Base-by-base conservation (phyloP, 768 basidiomycete species). In the Boletellus ananiceps region DNA sequence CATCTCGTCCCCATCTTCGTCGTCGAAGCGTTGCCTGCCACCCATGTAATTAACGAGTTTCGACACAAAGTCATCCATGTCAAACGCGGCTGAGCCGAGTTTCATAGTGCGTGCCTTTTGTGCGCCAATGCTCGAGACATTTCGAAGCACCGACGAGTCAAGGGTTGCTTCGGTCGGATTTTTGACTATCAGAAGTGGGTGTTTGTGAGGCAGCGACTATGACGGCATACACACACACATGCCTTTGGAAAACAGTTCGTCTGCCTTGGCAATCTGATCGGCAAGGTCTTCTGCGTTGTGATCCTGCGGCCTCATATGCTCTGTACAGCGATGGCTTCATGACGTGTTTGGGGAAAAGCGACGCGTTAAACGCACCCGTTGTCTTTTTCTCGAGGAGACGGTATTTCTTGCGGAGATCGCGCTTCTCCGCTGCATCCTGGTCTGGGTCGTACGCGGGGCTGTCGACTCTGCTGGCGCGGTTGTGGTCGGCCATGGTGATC, bases 51-150 rank as follows among this genome's bases (percentile, higher is more conserved):
- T 76, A 40, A 86, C 71, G 32, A 93, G 73, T 59, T 85, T 85
- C 6, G 80, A 68, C 46, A 99, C 73, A 58, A 94, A 97, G 47
- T 97, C 93, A 56, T 95, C 92, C 35, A 88, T 73, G 61, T 99
- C 95, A 61, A 98, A 99, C 13, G 86, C 83, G 47, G 89, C 88
- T 0, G 81, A 81, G 46, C 89, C 91, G 0, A 90, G 82, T 66
- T 90, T 93, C 82, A 95, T 85, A 27, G 84, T 83, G 27, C 90
- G 87, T n/a, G 93, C 93, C 63, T 94, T 86, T 57, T 85, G 83
- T 2, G 89, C 85, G 38, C 86, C 82, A 58, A 91, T 80, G 51
- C 81, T 85, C 3, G 90, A 85, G 11, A 86, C 82, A 62, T 82
- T 80, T 2, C 88, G 68, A 23, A 98, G 79, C 19, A 94, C 77